Evolutionary conservation across 2,329 filamentous ascomycete genomes (phyloP), one percentile per base, ranked within the genome.

Genomic region (Didymella exigua): DNA sequence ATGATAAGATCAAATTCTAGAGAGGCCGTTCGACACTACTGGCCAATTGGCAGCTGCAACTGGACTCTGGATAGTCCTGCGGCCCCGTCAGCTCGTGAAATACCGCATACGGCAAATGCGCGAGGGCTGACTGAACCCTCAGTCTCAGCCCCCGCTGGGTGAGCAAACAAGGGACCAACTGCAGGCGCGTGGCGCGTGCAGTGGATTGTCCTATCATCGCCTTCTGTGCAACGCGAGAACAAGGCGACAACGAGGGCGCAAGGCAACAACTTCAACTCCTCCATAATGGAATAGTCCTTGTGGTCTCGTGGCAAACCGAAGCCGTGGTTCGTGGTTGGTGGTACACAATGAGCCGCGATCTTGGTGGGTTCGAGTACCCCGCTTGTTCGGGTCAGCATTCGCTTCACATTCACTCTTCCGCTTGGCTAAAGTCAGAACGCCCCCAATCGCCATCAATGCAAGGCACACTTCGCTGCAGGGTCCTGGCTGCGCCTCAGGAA

Each of bases 101-200:
- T 47, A 40, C 62, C 54, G 34, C 33, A 63, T 61, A 49, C 42
- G 60, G 63, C 31, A 49, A 65, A 66, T 61, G 52, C 40, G 41
- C 8, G 23, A 45, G 27, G 33, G 41, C 45, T 49, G 62, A 61
- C 46, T 40, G 47, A 24, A 47, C 56, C 43, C 59, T 56, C 52
- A 60, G 56, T 55, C 58, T 65, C 60, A 67, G 63, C 63, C 60
- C 61, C 63, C 49, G 49, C 54, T 38, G 19, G 14, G 40, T 30
- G 30, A 43, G 40, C 26, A 26, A 43, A 8, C 40, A 11, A 30
- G 46, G 41, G 34, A 42, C 53, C 53, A 50, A 56, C 47, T 21
- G 18, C 29, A 38, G 36, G 41, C 33, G 18, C 23, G 23, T 30
- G 18, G 16, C 29, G 10, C 44, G 13, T 14, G 2, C 19, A 29